These are phyloP conservation scores for Plantago coronopus DNA, from an alignment of 305 asterid species.

Conservation along the genomic window DNA sequence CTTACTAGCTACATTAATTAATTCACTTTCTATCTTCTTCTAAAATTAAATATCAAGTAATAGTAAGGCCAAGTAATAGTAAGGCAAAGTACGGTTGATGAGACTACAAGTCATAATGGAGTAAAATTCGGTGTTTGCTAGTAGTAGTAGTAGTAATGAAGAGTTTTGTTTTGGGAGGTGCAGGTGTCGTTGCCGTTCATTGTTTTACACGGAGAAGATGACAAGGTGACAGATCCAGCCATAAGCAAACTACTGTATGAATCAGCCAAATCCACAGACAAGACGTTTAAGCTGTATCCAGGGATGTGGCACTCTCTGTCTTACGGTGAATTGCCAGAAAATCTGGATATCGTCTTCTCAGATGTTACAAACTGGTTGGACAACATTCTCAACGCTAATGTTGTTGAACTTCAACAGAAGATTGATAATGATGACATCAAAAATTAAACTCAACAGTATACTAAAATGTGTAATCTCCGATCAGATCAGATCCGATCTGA, in stretches of 20 bases:
- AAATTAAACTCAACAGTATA: too few species aligned
- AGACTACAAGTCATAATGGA: too few species aligned
- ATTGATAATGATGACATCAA: constrained; percentile 32
- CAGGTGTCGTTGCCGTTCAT: constrained; percentile 34
- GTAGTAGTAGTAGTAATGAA: too few species aligned
- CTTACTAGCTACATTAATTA: too few species aligned
- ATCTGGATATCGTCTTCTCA: constrained; percentile 22
- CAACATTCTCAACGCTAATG: neutral
- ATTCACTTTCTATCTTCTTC: too few species aligned
- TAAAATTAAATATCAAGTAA: too few species aligned
- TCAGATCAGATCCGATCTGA: too few species aligned
- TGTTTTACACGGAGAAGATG: constrained; percentile 31
- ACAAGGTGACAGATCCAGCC: constrained; percentile 31
- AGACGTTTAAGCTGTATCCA: constrained; percentile 30
- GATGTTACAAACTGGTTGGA: constrained; percentile 27
- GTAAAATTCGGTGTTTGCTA: too few species aligned
- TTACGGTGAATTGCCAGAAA: constrained; percentile 31
- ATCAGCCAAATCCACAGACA: constrained; percentile 25
- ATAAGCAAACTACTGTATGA: constrained; percentile 24
- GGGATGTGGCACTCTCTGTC: constrained; percentile 39
- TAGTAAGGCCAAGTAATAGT: too few species aligned
- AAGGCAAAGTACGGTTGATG: too few species aligned
- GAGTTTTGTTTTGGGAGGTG: neutral
- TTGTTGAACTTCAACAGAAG: constrained; percentile 40
- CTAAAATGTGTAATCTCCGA: too few species aligned